Evolutionary conservation across 2,329 filamentous ascomycete genomes (phyloP), one percentile per base, ranked within the genome.

Genomic region (Chaetoscypha palmicola): DNA sequence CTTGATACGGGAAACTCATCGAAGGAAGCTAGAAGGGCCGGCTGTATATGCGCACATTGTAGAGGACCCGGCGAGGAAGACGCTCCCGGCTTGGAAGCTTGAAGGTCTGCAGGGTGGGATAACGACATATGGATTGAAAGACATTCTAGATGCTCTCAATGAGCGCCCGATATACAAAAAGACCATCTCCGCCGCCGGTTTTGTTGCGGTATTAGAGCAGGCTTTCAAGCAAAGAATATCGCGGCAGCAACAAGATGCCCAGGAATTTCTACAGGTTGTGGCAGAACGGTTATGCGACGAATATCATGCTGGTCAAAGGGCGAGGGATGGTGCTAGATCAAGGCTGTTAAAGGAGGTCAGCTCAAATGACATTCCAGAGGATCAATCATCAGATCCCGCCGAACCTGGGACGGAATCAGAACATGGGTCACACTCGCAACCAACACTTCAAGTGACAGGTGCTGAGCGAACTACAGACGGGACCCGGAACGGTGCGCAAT

Each of bases 181-280:
- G 71, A 92, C 88, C 0, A 94, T 97, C 43, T 89, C 86, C 12
- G 89, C 91, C 2, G 76, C 79, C n/a, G 75, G 76, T 1, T 96
- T 98, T 61, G 84, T 98, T 33, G 72, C 76, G 50, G 83, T 86
- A 0, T 71, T 98, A 40, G 92, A 98, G 67, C 71, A 72, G 22
- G 89, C 91, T 1, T 98, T 96, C 60, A 79, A 80, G 44, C 91
- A 94, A 58, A 81, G 86, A 56, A 94, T 98, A 56, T 96, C 86
- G 61, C 76, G 91, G 42, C 88, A 92, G 61, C 92, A 98, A 66
- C 92, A 98, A 65, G 92, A 98, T 68, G 92, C 92, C 9, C 92
- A 98, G 61, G 92, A 98, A 64, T 96, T 98, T 52, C 67, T 98
- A 44, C 92, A 98, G 67, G 83, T 97, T 38, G 83, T 98, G 10